Conservation (phyloP, 306 rosid species). For the Parietaria judaica region DNA sequence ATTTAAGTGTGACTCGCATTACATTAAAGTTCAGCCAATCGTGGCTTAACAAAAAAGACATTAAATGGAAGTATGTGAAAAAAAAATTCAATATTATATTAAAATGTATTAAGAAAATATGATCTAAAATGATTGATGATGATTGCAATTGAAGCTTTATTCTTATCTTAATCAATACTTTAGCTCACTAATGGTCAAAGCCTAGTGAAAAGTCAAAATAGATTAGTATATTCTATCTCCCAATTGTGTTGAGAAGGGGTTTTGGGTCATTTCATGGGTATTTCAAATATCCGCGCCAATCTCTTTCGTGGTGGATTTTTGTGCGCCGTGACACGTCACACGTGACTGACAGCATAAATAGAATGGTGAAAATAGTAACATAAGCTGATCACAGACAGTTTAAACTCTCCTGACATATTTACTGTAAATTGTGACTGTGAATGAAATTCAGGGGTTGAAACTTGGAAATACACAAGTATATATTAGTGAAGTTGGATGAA, state of each 20-base stretch:
- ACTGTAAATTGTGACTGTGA: too few species aligned
- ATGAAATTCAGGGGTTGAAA: too few species aligned
- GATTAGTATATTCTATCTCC: conserved; percentile 26
- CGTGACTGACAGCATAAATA: neutral
- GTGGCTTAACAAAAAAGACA: conserved; percentile 35
- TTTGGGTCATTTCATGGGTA: conserved; percentile 11
- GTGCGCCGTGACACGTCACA: neutral
- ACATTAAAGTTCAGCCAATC: too few species aligned
- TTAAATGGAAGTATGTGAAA: conserved; percentile 43
- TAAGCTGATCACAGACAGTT: conserved; percentile 1
- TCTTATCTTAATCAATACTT: conserved; percentile 50
- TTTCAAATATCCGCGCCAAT: conserved; percentile 45
- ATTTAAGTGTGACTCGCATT: too few species aligned
- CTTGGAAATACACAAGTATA: too few species aligned
- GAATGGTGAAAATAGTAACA: neutral
- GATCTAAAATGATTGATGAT: conserved; percentile 35
- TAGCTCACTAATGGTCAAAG: conserved; percentile 62
- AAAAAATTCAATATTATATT: neutral
- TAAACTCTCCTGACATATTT: too few species aligned
- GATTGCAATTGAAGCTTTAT: conserved; percentile 75
- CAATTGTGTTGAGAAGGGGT: neutral
- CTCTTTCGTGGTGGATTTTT: conserved; percentile 3
- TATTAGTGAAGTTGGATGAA: too few species aligned
- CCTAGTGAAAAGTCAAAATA: conserved; percentile 26
- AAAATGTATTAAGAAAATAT: neutral